A percentile compares a stretch with the other conserved stretches of the same genome.
These are phyloP conservation scores for Fusarium sambucinum DNA, from an alignment of 2,329 filamentous ascomycete genomes.

Conservation along the genomic window DNA sequence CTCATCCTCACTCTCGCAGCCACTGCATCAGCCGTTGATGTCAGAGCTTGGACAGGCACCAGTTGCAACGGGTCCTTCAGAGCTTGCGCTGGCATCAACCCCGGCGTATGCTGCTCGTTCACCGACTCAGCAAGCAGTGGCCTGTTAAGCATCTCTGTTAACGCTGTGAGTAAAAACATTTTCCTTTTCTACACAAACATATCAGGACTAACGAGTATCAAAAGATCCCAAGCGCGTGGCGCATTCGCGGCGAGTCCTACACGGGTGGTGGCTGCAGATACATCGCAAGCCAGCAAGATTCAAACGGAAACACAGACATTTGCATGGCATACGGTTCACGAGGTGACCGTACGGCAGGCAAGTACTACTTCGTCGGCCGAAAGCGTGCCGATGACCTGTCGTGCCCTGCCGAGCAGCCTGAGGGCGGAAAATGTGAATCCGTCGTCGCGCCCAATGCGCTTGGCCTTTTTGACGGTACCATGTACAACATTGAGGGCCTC, in stretches of 20 bases:
- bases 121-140: too few species aligned
- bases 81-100: background rate
- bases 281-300: background rate
- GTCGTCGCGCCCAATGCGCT: background rate
- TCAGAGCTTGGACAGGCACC: rapidly evolving
- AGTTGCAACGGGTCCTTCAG: background rate
- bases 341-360: background rate
- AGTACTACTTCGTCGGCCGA: background rate
- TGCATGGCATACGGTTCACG: background rate
- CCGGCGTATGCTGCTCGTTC: background rate
- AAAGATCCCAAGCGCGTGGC: background rate
- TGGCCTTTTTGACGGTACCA: background rate
- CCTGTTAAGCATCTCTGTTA: too few species aligned
- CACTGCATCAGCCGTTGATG: background rate
- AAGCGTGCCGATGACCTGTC: background rate
- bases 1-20: background rate
- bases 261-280: background rate
- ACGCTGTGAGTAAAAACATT: background rate
- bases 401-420: background rate
- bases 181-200: too few species aligned
- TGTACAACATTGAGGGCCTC: background rate
- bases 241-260: background rate
- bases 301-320: background rate
- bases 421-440: background rate
- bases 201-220: background rate